A percentile compares a stretch with the other conserved stretches of the same genome.
phyloP scores from a whole-genome alignment of 441 rosid genomes.

The Adansonia rubrostipa region DNA sequence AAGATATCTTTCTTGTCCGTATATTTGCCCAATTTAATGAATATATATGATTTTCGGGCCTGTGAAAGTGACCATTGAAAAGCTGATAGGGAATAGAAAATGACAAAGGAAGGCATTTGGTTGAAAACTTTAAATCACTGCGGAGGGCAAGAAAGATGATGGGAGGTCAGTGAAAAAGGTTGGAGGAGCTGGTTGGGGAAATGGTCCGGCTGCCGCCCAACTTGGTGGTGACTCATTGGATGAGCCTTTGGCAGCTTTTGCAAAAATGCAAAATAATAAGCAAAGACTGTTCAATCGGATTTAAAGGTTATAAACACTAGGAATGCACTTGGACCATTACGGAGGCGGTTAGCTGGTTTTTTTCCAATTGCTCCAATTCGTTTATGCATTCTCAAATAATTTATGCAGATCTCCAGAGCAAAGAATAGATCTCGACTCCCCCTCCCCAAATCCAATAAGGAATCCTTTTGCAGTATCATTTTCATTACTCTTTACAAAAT shows the following conservation, averaged over 20 bases:
- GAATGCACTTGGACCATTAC: not conserved
- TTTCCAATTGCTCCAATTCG: no score
- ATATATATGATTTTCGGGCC: not conserved
- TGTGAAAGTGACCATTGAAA: conserved; percentile 1
- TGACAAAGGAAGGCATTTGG: not conserved
- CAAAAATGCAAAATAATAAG: not conserved
- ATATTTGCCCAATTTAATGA: not conserved
- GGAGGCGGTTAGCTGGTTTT: not conserved
- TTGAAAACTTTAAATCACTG: conserved; percentile 14
- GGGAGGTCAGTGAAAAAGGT: no score
- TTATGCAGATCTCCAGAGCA: no score
- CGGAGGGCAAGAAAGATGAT: conserved; percentile 10
- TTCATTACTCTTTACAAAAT: no score
- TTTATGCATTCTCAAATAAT: no score
- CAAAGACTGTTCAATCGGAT: not conserved
- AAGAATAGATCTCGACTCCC: no score
- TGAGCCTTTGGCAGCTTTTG: not conserved
- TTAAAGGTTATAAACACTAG: no score
- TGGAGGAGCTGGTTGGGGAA: not conserved
- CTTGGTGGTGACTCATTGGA: not conserved
- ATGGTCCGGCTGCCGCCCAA: not conserved
- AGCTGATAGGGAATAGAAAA: conserved; percentile 18
- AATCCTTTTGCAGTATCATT: no score
- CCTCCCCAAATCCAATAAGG: no score
- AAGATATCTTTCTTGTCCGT: not conserved